Base-by-base conservation (phyloP, 495 filamentous ascomycete genomes). In the Acidomyces sp. region DNA sequence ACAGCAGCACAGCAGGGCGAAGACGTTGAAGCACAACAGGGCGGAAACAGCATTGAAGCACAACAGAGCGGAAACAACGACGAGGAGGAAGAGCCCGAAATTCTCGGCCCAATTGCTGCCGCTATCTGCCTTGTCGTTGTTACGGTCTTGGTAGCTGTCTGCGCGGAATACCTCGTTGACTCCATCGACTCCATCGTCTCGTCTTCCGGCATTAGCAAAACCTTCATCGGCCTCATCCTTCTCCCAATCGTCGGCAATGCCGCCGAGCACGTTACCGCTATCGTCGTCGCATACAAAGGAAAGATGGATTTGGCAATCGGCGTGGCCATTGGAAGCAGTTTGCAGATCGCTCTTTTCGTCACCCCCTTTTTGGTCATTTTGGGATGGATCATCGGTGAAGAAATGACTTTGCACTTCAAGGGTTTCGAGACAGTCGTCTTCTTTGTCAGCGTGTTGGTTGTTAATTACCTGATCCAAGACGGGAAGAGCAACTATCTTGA, bases 221-320 rank as follows among this genome's bases (percentile, higher is more conserved):
- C 82, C 3, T 97, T 97, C 59, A 90, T 96, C 56, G 90, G 90
- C 66, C 70, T 97, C 38, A 80, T 97, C 45, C 69, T 97, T 25
- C 81, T 97, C 30, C 90, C 90, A 19, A 95, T 97, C 55, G 90
- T 97, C 24, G 90, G 90, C 43, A 97, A 97, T 54, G 90, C 90
- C 1, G 90, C 90, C 6, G 90, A 97, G 62, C 90, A 97, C 58
- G 87, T 93, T 27, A 95, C 90, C 6, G 90, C 90, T 10, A 78
- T 86, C 27, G 79, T 95, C 21, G 88, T 95, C 28, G 83, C 90
- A 0, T 72, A 79, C 53, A 93, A 93, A 64, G 71, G 92, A 61
- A 97, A 97, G 71, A 97, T 96, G 90, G 85, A 95, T 52, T 70
- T 97, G 12, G 88, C 88, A 13, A 83, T 97, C 62, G 82, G 83